Evolutionary conservation across 2,329 filamentous ascomycete genomes (phyloP), one percentile per base, ranked within the genome.

Genomic region (Leptographium flavum): DNA sequence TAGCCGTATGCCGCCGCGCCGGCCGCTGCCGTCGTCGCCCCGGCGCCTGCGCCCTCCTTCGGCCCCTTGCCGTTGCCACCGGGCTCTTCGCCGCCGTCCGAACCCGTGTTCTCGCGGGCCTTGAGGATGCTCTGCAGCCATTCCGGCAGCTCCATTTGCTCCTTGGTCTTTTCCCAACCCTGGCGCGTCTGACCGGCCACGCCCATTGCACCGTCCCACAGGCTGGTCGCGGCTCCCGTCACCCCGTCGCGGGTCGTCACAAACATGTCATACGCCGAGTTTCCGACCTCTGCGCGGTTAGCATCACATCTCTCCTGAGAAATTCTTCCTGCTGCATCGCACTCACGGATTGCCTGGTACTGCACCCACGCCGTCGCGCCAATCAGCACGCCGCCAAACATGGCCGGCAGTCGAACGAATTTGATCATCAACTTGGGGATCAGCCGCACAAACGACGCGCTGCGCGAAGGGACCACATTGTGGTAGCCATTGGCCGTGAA

Each of bases 361-460:
- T 98, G 92, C 41, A 98, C 67, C 73, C 94, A 98, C 23, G 87
- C 87, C 48, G 93, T 67, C 3, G 84, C 85, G 14, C 86, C 88
- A 53, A 98, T 76, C 57, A 87, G 85, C 39, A 88, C 75, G 36
- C 87, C 87, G 36, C 90, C 92, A 56, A 94, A 88, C 67, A 95
- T 82, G 47, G 92, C 92, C 19, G 92, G 92, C 45, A 94, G 70
- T 46, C 87, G 79, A 31, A 81, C 74, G 54, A 98, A 82, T 67
- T 95, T 98, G 58, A 92, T 65, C n/a, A 92, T 79, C 42, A 98
- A 71, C 60, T 86, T 90, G 2, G 93, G 93, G 28, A 98, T 67
- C 49, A 81, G 69, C 41, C 78, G 69, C 37, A 64, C 73, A 55
- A 81, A 82, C 7, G 77, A 81, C 22, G 70, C 76, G 59, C 80